Base-by-base conservation (phyloP, 2,329 filamentous ascomycete genomes). In the Elsinoe necatrix region DNA sequence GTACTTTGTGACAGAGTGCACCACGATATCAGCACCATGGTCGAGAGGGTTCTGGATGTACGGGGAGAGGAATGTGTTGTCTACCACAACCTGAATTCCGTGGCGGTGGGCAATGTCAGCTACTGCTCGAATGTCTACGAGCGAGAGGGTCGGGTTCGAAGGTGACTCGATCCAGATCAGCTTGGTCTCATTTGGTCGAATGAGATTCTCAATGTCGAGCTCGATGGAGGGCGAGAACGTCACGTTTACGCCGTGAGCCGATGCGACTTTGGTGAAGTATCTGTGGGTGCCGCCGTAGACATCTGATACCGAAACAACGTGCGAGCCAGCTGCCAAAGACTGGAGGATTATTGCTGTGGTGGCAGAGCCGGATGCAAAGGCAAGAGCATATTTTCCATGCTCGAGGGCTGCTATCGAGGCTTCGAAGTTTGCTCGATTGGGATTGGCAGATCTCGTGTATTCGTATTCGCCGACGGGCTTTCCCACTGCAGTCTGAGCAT, bases 271-370 rank as follows among this genome's bases (percentile, higher is more conserved):
- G 63, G 93, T 98, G 78, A 98, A 98, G 78, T 98, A 98, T 67
- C 93, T 82, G 76, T 98, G 93, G 41, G 93, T 98, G 65, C 93
- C 93, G 64, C 93, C 93, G 72, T 98, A 98, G 65, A 98, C 91
- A 71, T 98, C 93, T 45, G 90, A 95, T 48, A 98, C 89, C 60
- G 90, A 96, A 65, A 98, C 85, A 66, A 98, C 89, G 75, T 98
- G 93, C 48, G 89, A 93, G 61, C 90, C 91, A 11, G 87, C 80
- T 21, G 92, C 90, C 58, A 98, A 82, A 64, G 88, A 93, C 75
- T 97, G 93, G 58, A 98, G 82, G 67, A 98, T 89, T 64, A 82
- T 89, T 60, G 93, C 92, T 0, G 93, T 98, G 56, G 93, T 90
- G 42, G 93, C 92, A 63, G 89, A 95, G 65, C 93, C 93, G 23